Base-by-base conservation (phyloP, 768 basidiomycete species). In the Nidularia sp. region DNA sequence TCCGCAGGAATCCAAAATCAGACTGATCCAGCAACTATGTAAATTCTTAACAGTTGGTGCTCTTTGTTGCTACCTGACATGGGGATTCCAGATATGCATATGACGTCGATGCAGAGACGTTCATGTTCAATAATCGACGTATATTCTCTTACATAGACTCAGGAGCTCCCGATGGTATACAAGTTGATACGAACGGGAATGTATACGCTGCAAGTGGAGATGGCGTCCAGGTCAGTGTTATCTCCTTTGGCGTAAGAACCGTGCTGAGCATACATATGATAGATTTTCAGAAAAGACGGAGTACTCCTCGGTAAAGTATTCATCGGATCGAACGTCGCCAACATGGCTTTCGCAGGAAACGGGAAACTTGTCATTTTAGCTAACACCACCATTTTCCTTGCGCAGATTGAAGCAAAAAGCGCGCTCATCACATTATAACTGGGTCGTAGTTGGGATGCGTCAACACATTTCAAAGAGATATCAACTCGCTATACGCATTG, bases 1-100 rank as follows among this genome's bases (percentile, higher is more conserved):
- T 53, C 61, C 2, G 66, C 65, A n/a, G 80, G 78, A 2, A 70
- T 74, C 49, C 59, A 65, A 42, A 77, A 85, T 56, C 75, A 78
- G 53, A 86, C 84, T 0, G 62, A 71, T 7, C 86, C 88, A 13
- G 77, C 86, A 4, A 87, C 86, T 0, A 80, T 90, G 88, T 85
- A 59, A 63, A 83, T 61, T 32, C n/a, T 8, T 39, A 18, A 25
- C 25, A 32, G 10, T 33, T 12, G 33, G 25, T 13, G 13, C 15
- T 18, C 42, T 25, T 29, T n/a, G 42, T 50, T 45, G 36, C 9
- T 39, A 39, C 22, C 22, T 45, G 18, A 45, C 8, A 45, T 13
- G 10, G 12, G 8, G 9, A 45, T 45, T 45, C 9, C 15, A 45
- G 85, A 42, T 88, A 88, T 56, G 80, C 77, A 7, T 90, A 77